Evolutionary conservation across 73 alveolate species (phyloP).

Genomic region (Effrenium voratum): DNA sequence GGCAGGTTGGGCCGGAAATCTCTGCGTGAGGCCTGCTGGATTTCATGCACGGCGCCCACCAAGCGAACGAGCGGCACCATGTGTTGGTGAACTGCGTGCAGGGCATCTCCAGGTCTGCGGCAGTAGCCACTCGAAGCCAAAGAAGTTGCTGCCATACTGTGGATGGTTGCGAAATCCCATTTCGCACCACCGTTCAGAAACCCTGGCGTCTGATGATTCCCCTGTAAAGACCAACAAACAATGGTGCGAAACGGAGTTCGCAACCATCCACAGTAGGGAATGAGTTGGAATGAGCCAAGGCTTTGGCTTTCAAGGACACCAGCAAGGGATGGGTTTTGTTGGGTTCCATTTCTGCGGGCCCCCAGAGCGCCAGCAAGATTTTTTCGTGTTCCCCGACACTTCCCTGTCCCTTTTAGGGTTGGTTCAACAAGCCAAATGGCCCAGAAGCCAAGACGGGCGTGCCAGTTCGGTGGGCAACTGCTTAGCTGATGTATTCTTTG

Average conservation of each 20-base stretch:
- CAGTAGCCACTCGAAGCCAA: background rate
- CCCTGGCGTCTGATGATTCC: background rate
- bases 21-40: constrained; percentile 63
- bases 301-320: background rate
- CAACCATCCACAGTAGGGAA: too few species aligned
- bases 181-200: background rate
- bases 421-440: too few species aligned
- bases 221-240: background rate
- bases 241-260: background rate
- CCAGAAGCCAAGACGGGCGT: too few species aligned
- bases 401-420: too few species aligned
- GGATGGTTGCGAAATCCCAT: background rate
- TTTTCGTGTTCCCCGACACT: too few species aligned
- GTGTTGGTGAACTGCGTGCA: constrained; percentile 89
- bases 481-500: too few species aligned
- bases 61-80: background rate
- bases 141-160: background rate
- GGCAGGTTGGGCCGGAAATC: too few species aligned
- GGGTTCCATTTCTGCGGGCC: too few species aligned
- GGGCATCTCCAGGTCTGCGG: constrained; percentile 81
- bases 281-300: too few species aligned
- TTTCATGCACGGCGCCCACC: constrained; percentile 47
- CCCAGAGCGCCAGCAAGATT: too few species aligned
- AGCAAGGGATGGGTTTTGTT: too few species aligned
- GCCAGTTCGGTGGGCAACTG: too few species aligned